Conservation (phyloP, 768 basidiomycete species). For the Trametes meyenii region DNA sequence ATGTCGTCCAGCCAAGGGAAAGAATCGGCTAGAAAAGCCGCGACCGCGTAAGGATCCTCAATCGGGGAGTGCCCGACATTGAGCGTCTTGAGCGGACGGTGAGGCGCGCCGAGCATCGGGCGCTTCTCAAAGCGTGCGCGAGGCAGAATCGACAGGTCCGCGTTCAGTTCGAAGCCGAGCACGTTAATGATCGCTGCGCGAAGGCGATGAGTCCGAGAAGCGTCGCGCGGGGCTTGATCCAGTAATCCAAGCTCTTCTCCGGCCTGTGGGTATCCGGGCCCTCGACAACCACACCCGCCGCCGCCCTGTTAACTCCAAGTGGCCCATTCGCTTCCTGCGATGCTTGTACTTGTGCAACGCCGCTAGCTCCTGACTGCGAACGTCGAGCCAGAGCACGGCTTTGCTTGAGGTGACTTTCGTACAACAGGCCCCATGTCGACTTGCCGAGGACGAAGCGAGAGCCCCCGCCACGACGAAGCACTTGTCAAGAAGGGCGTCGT, state of each 20-base stretch:
- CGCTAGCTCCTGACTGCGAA: too few species aligned
- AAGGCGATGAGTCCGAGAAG: not conserved
- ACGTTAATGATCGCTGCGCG: not conserved
- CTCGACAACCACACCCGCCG: too few species aligned
- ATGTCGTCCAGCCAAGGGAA: not conserved
- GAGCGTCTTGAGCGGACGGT: not conserved
- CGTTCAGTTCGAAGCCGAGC: not conserved
- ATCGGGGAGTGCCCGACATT: not conserved
- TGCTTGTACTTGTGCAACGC: too few species aligned
- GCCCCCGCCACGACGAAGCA: not conserved
- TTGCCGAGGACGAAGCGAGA: not conserved
- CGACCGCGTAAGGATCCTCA: not conserved
- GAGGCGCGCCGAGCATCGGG: not conserved
- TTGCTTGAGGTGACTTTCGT: not conserved
- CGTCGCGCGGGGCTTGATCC: slow-evolving; percentile 3
- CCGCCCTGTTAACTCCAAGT: too few species aligned
- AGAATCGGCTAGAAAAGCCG: not conserved
- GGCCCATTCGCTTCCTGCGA: too few species aligned
- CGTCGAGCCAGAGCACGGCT: too few species aligned
- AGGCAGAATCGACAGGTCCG: not conserved
- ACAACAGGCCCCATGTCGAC: not conserved
- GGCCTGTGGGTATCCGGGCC: too few species aligned
- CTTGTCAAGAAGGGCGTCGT: not conserved
- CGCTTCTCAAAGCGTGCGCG: not conserved
- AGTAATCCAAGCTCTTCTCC: not conserved